Evolutionary conservation across 2,329 filamentous ascomycete species (phyloP).

Genomic region (Ceratocystis diversiconidia): DNA sequence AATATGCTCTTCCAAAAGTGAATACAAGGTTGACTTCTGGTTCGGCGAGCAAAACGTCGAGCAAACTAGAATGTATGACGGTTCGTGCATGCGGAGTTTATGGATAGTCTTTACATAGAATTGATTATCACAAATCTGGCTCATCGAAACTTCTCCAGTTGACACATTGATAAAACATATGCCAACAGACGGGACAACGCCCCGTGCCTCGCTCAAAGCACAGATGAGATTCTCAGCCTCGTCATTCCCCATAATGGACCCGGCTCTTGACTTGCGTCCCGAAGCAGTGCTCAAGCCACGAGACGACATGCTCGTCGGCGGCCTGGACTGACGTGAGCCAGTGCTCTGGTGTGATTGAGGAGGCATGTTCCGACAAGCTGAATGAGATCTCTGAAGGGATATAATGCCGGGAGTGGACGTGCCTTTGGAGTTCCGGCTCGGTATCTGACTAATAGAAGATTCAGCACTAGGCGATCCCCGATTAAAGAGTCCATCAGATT

Average conservation of each 20-base stretch:
- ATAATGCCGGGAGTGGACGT: slow-evolving; percentile 6
- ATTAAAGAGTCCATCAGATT: background rate
- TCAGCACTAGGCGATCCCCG: slow-evolving; percentile 10
- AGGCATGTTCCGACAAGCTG: background rate
- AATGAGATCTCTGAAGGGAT: background rate
- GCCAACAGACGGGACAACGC: slow-evolving; percentile 69
- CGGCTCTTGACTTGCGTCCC: slow-evolving; percentile 32
- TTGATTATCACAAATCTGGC: slow-evolving; percentile 85
- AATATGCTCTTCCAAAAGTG: slow-evolving; percentile 59
- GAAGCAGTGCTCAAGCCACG: slow-evolving; percentile 29
- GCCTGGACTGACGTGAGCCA: slow-evolving; percentile 9
- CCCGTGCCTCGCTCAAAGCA: slow-evolving; percentile 76
- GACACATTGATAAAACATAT: slow-evolving; percentile 77
- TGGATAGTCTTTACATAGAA: slow-evolving; percentile 81
- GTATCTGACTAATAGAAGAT: slow-evolving; percentile 16
- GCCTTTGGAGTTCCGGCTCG: slow-evolving; percentile 14
- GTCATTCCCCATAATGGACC: slow-evolving; percentile 30
- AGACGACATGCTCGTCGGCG: slow-evolving; percentile 16
- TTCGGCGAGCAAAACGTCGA: slow-evolving; percentile 51
- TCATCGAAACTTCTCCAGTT: slow-evolving; percentile 70
- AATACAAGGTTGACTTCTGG: slow-evolving; percentile 57
- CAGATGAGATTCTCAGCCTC: slow-evolving; percentile 65
- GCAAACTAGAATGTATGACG: slow-evolving; percentile 66
- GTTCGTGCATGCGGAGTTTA: slow-evolving; percentile 69
- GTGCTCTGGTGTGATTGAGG: slow-evolving; percentile 5